These are phyloP conservation scores for Pythium periplocum DNA, from an alignment of 352 stramenopile genomes.

Conservation along the genomic window DNA sequence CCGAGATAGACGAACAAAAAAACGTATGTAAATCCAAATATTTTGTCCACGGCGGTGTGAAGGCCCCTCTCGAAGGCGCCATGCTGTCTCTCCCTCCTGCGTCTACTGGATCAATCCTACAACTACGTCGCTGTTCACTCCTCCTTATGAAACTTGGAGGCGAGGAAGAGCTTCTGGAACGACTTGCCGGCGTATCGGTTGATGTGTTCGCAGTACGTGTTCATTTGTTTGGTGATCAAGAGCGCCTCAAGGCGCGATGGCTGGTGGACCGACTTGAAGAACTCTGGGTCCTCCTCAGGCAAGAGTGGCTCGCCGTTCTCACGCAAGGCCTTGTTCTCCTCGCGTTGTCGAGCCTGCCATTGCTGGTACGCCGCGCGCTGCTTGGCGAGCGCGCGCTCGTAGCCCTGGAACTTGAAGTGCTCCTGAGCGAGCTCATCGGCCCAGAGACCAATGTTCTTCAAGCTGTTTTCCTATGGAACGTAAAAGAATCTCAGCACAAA, in stretches of 20 bases:
- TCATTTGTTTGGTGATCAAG: conserved; percentile 90
- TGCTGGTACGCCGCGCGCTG: conserved; percentile 78
- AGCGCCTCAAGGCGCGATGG: conserved; percentile 85
- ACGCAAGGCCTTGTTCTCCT: conserved; percentile 84
- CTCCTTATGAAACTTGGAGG: conserved; percentile 84
- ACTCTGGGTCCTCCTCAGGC: conserved; percentile 80
- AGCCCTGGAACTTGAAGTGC: conserved; percentile 92
- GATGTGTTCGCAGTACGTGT: conserved; percentile 91
- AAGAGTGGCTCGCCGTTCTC: conserved; percentile 74
- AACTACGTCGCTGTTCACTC: conserved; percentile 23
- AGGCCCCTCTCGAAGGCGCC: too few species aligned
- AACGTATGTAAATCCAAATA: conserved; percentile 5
- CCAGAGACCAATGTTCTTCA: conserved; percentile 98
- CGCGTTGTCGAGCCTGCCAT: conserved; percentile 82
- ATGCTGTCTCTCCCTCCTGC: too few species aligned
- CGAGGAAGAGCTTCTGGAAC: conserved; percentile 90
- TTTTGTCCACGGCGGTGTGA: too few species aligned
- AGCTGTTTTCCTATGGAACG: conserved; percentile 88
- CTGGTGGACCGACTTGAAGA: conserved; percentile 86
- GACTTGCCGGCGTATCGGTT: conserved; percentile 88
- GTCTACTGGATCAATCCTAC: too few species aligned
- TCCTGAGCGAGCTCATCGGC: conserved; percentile 96
- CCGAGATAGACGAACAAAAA: conserved; percentile 1
- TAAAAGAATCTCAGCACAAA: neutral
- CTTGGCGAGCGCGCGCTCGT: conserved; percentile 84